These are phyloP conservation scores for Rhodocollybia butyracea DNA, from an alignment of 768 basidiomycete genomes.

Conservation along the genomic window DNA sequence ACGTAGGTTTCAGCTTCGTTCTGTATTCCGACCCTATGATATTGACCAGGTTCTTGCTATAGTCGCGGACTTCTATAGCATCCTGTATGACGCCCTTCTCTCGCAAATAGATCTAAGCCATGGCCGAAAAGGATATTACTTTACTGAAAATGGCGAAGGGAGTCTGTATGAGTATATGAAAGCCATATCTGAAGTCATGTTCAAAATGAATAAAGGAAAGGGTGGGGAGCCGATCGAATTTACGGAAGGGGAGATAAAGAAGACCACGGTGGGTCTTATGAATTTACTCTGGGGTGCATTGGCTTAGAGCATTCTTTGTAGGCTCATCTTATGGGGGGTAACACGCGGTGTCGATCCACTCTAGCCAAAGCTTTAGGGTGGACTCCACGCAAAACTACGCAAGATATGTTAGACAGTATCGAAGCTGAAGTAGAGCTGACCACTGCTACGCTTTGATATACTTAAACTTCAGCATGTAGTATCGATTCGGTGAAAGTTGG, in stretches of 20 bases:
- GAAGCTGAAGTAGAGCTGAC: too few relatives aligned
- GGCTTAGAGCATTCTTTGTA: constrained; percentile 8
- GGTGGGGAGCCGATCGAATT: constrained; percentile 42
- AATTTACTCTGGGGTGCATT: background rate
- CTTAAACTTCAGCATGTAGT: too few relatives aligned
- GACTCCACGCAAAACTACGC: constrained; percentile 37
- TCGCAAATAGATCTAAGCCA: constrained; percentile 28
- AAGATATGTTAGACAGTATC: constrained; percentile 41
- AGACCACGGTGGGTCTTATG: constrained; percentile 30
- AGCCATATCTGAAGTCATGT: constrained; percentile 35
- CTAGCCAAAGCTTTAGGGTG: constrained; percentile 40
- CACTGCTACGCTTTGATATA: too few relatives aligned
- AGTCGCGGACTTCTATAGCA: constrained; percentile 45
- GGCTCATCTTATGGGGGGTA: constrained; percentile 32
- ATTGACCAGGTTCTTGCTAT: background rate
- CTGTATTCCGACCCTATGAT: background rate
- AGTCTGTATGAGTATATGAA: constrained; percentile 37
- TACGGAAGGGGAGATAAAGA: constrained; percentile 40
- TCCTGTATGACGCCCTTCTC: constrained; percentile 36
- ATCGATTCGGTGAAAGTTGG: too few relatives aligned
- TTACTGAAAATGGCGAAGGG: constrained; percentile 50
- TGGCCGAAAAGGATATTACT: constrained; percentile 52
- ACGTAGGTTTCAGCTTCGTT: constrained; percentile 28
- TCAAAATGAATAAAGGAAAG: constrained; percentile 33
- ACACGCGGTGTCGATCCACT: constrained; percentile 36